Base-by-base conservation (phyloP, 306 rosid species). In the Canavalia ensiformis region DNA sequence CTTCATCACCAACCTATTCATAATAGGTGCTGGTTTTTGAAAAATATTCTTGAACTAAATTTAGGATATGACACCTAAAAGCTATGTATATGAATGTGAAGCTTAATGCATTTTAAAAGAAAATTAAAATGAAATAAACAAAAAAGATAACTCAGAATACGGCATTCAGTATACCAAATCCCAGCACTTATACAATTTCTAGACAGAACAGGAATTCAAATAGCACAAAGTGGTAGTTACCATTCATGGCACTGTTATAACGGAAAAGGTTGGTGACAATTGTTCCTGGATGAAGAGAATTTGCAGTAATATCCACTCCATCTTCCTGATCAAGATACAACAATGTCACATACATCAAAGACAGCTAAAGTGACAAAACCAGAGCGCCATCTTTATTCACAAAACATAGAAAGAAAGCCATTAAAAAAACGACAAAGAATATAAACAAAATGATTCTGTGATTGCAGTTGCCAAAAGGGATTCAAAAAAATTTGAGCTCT, bases 241-340 rank as follows among this genome's bases (percentile, higher is more conserved):
- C 88, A 2, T 79, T 76, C 6, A 87, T 0, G 45, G 69, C 6
- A 62, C 30, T 37, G 72, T 1, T 84, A 49, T 90, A 39, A 46
- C 99, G 97, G 63, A 86, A 88, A 81, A 95, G 90, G 81, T 91
- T 89, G 77, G 98, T 93, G 42, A 11, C 1, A 28, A 95, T 87
- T 83, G 65, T 9, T 75, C 99, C 99, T 0, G 97, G 99, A 75
- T 95, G 99, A 88, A 95, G 90, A 71, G 97, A 88, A 86, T 95
- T 95, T 74, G 92, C 98, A 39, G 90, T 91, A 75, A 92, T 88
- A 65, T 89, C 76, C 49, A 70, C 87, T 41, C 85, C 89, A 54
- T 88, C 94, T 79, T 89, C 97, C 99, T 93, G 94, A 74, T 74
- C 73, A 84, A 86, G 87, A 88, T 69, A 72, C 46, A 81, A 81